Conservation (phyloP, 2,329 filamentous ascomycete species). For the Hypoxylon sp. region DNA sequence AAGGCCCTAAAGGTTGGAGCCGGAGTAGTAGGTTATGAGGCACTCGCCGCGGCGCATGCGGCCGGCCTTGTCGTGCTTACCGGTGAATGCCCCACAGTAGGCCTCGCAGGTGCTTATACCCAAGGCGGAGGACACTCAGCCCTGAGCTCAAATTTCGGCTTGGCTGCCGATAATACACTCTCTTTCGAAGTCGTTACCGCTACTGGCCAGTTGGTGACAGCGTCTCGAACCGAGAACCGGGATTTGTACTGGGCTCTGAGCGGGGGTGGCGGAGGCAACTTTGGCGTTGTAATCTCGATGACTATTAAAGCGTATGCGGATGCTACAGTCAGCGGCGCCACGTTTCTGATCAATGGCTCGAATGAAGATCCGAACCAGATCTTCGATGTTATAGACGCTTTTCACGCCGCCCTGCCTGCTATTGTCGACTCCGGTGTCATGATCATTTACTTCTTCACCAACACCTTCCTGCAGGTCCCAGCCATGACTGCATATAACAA, state of each 20-base stretch:
- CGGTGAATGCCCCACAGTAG: slow-evolving; percentile 66
- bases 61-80: slow-evolving; percentile 61
- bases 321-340: slow-evolving; percentile 42
- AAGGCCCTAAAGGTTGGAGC: slow-evolving; percentile 52
- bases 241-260: slow-evolving; percentile 70
- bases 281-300: slow-evolving; percentile 60
- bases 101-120: slow-evolving; percentile 66
- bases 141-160: slow-evolving; percentile 68
- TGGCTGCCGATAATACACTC: slow-evolving; percentile 72
- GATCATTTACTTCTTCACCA: slow-evolving; percentile 47
- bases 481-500: slow-evolving; percentile 53
- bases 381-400: slow-evolving; percentile 45
- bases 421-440: slow-evolving; percentile 50
- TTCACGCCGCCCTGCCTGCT: slow-evolving; percentile 47
- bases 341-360: slow-evolving; percentile 42
- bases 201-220: slow-evolving; percentile 54
- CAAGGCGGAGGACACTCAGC: slow-evolving; percentile 69
- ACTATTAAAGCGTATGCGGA: slow-evolving; percentile 48
- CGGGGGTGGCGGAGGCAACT: slow-evolving; percentile 66
- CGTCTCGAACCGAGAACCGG: slow-evolving; percentile 59
- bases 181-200: slow-evolving; percentile 64
- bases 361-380: slow-evolving; percentile 44
- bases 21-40: slow-evolving; percentile 50
- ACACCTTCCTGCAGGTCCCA: slow-evolving; percentile 44
- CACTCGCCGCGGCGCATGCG: slow-evolving; percentile 52